These are phyloP conservation scores for Pisolithus thermaeus DNA, from an alignment of 1,284 basidiomycete genomes.

Conservation along the genomic window DNA sequence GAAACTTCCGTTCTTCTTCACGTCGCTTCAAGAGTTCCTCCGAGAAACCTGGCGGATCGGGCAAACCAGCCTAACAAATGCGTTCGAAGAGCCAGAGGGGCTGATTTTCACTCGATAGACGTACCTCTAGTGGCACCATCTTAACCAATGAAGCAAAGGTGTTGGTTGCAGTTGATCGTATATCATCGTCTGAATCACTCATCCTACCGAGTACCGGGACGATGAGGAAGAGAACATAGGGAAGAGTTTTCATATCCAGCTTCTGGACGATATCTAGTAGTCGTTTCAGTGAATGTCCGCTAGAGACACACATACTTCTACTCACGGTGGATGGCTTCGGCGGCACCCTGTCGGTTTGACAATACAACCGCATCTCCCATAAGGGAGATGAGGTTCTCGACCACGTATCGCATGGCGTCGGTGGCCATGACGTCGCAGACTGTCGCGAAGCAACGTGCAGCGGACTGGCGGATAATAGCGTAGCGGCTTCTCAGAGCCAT, in stretches of 20 bases:
- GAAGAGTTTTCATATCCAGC: constrained; percentile 91
- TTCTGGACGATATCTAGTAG: constrained; percentile 80
- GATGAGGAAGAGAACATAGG: constrained; percentile 96
- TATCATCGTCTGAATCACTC: constrained; percentile 92
- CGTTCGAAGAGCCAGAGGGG: neutral
- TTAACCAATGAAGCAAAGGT: constrained; percentile 98
- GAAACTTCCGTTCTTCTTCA: constrained; percentile 86
- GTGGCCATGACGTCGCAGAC: constrained; percentile 83
- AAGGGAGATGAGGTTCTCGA: constrained; percentile 82
- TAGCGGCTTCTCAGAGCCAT: constrained; percentile 78
- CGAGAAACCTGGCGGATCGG: constrained; percentile 92
- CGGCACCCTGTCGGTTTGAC: constrained; percentile 82
- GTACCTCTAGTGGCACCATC: constrained; percentile 95
- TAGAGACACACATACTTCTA: constrained; percentile 15
- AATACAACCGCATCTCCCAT: constrained; percentile 79
- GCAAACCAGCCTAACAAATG: constrained; percentile 76
- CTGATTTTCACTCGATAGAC: constrained; percentile 11
- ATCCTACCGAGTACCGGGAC: constrained; percentile 96
- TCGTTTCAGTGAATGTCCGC: constrained; percentile 7
- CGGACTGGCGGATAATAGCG: constrained; percentile 85
- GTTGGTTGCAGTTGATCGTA: constrained; percentile 90
- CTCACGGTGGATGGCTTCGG: constrained; percentile 88
- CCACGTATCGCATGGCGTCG: constrained; percentile 83
- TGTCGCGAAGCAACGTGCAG: constrained; percentile 83
- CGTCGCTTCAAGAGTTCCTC: constrained; percentile 84